Percentiles rank a stretch among this genome's conserved stretches.
Evolutionary conservation across 2,329 filamentous ascomycete genomes (phyloP).

Genomic region (Aspergillus ochraceoroseus): DNA sequence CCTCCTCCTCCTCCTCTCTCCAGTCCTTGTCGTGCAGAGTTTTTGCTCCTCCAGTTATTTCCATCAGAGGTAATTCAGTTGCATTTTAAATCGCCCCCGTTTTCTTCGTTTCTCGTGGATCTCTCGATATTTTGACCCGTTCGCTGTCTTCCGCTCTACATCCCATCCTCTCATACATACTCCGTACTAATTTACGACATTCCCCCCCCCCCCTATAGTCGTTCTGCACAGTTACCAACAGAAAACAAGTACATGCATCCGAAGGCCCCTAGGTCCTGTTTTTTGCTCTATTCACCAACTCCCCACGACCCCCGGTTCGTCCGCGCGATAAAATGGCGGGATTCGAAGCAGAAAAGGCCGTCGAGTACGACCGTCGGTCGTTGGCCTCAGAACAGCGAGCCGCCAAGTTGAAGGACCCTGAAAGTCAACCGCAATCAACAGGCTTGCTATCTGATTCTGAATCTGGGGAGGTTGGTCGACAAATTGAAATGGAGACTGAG

Average conservation of each 20-base stretch:
- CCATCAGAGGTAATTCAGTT: too few species aligned
- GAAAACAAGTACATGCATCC: constrained; percentile 35
- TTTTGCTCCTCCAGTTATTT: too few species aligned
- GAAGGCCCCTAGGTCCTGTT: constrained; percentile 23
- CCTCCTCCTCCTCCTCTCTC: too few species aligned
- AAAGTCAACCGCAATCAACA: constrained; percentile 24
- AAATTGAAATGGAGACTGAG: constrained; percentile 70
- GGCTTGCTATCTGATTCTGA: constrained; percentile 35
- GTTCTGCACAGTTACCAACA: background rate
- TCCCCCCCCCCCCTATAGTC: too few species aligned
- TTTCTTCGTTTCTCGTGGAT: too few species aligned
- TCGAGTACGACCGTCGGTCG: constrained; percentile 18
- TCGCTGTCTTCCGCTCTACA: too few species aligned
- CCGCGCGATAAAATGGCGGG: constrained; percentile 40
- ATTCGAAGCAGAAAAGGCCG: constrained; percentile 23
- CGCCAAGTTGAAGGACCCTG: constrained; percentile 30
- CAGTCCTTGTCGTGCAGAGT: too few species aligned
- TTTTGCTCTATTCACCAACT: constrained; percentile 26
- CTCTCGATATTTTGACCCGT: too few species aligned
- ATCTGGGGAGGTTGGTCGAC: constrained; percentile 53
- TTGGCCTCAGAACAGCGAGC: constrained; percentile 25
- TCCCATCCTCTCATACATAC: too few species aligned
- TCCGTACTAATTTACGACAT: too few species aligned
- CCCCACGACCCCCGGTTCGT: constrained; percentile 34
- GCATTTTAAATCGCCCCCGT: too few species aligned